Conservation (phyloP, 1,284 basidiomycete species). For the Hypsizygus ulmarius region DNA sequence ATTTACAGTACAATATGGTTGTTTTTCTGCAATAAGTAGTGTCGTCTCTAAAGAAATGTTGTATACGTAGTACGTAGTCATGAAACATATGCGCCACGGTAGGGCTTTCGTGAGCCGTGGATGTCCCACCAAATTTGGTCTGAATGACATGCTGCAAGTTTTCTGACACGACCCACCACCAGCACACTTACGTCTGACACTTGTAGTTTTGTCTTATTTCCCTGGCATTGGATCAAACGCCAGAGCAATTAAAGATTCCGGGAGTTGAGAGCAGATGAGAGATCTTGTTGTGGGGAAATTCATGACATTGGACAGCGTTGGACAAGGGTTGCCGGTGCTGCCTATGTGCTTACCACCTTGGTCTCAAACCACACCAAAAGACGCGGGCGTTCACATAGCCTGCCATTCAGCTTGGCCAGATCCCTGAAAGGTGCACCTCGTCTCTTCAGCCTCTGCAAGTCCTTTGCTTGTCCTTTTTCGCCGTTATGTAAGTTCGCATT, state of each 20-base stretch:
- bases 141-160: constrained; percentile 12
- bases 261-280: constrained; percentile 20
- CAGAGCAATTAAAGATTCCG: constrained; percentile 16
- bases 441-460: constrained; percentile 10
- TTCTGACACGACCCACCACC: constrained; percentile 19
- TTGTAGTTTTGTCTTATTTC: constrained; percentile 13
- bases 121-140: constrained; percentile 18
- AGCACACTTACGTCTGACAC: constrained; percentile 12
- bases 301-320: constrained; percentile 16
- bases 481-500: constrained; percentile 32
- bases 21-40: background rate
- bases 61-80: background rate
- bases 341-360: constrained; percentile 13
- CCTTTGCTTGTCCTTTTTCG: constrained; percentile 16
- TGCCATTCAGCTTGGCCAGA: constrained; percentile 10
- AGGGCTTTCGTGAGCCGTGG: background rate
- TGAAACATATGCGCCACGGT: background rate
- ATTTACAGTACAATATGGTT: too few species aligned
- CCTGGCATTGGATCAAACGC: constrained; percentile 16
- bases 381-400: constrained; percentile 5
- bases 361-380: constrained; percentile 15
- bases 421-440: constrained; percentile 13
- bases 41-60: constrained; percentile 1
- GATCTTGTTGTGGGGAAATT: constrained; percentile 21
- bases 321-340: constrained; percentile 18